phyloP scores from a whole-genome alignment of 2,329 filamentous ascomycete species.

The Curvularia sp. region DNA sequence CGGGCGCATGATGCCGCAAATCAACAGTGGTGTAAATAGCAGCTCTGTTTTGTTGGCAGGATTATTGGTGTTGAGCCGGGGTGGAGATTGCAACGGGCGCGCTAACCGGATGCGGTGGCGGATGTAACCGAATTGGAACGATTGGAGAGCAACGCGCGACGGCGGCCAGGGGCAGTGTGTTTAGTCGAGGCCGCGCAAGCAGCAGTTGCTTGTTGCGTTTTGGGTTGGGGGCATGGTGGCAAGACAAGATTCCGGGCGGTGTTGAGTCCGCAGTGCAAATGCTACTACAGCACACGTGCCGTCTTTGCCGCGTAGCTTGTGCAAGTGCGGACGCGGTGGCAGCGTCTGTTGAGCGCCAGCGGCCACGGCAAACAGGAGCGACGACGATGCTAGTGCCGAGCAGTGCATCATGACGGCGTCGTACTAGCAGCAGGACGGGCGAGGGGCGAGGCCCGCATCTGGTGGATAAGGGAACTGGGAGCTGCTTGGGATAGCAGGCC shows the following conservation, averaged over 20 bases:
- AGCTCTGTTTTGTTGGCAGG: conserved; percentile 9
- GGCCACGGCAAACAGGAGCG: background rate
- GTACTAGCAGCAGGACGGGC: conserved; percentile 6
- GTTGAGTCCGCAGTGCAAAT: background rate
- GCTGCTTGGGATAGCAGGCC: conserved; percentile 9
- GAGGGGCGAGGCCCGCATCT: conserved; percentile 8
- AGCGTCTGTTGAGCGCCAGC: background rate
- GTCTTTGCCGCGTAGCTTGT: background rate
- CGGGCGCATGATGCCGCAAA: conserved; percentile 2
- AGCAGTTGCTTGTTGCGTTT: conserved; percentile 18
- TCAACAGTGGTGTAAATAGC: conserved; percentile 8
- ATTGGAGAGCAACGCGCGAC: conserved; percentile 16
- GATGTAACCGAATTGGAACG: conserved; percentile 17
- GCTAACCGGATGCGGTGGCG: conserved; percentile 11
- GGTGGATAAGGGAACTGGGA: background rate
- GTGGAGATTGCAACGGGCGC: conserved; percentile 18
- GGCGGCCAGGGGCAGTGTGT: conserved; percentile 7
- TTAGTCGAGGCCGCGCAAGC: conserved; percentile 20
- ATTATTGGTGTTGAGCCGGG: conserved; percentile 9
- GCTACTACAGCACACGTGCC: background rate
- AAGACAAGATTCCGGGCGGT: conserved; percentile 3
- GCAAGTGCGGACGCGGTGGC: background rate
- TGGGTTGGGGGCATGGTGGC: conserved; percentile 5
- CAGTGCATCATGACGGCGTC: conserved; percentile 9
- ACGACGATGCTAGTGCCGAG: background rate